Evolutionary conservation across 2,329 filamentous ascomycete genomes (phyloP).

Genomic region (Penicillium palitans): DNA sequence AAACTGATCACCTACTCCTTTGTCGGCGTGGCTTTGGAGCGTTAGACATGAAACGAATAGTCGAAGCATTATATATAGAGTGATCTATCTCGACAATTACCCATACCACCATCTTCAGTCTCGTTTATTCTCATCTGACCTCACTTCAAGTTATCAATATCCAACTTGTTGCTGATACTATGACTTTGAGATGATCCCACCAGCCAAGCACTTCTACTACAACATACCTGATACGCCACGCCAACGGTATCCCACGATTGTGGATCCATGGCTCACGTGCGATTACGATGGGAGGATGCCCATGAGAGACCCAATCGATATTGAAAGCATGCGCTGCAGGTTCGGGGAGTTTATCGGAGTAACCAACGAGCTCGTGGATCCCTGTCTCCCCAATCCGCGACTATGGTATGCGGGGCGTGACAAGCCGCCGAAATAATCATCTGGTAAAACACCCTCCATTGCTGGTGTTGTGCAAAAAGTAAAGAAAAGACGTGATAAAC

Average conservation of each 20-base stretch:
- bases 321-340: neutral
- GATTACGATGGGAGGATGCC: neutral
- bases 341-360: neutral
- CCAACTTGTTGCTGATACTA: neutral
- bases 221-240: neutral
- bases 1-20: neutral
- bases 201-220: neutral
- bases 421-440: too few relatives aligned
- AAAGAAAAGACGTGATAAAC: neutral
- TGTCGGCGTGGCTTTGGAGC: neutral
- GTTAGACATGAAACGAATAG: neutral
- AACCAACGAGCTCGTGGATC: neutral
- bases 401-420: neutral
- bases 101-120: neutral
- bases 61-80: neutral
- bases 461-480: neutral
- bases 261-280: neutral
- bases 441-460: neutral
- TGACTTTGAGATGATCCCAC: neutral
- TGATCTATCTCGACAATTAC: too few relatives aligned
- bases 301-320: too few relatives aligned
- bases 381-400: neutral
- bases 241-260: neutral
- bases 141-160: neutral
- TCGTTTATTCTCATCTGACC: neutral